Base-by-base conservation (phyloP, 2,329 filamentous ascomycete species). In the Diplodia sapinea region DNA sequence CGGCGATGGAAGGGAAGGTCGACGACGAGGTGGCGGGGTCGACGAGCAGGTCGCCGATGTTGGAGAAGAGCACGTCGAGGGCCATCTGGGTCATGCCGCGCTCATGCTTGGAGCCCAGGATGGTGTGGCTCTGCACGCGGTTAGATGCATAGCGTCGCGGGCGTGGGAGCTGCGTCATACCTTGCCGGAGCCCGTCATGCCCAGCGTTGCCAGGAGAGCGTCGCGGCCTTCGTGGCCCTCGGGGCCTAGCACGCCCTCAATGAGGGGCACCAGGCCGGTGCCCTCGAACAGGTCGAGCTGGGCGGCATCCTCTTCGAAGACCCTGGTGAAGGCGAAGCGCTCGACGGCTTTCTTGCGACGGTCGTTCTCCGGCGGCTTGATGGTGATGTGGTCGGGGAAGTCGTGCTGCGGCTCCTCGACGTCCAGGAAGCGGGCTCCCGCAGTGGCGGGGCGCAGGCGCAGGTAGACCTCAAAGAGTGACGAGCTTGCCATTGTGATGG, bases 101-200 rank as follows among this genome's bases (percentile, higher is more conserved):
- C 79, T 97, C 92, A 26, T 86, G 88, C 72, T 89, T 90, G 13
- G 92, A 96, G 66, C 95, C 95, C 17, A 99, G 86, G 69, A 98
- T 97, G 0, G 95, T 99, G 78, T 99, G 94, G 70, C 92, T 96
- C 94, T 97, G 75, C 49, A 29, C 23, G 26, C 69, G 50, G 12
- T 31, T n/a, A 66, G 47, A 31, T 33, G n/a, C 33, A 55, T 8
- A 8, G 11, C 43, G 5, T 26, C 4, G 23, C 4, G 6, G 17
- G 4, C 9, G 26, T 17, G 9, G 8, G 13, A n/a, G 7, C 11
- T n/a, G 66, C 62, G 67, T n/a, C 64, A 55, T 75, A 96, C 94
- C 89, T 99, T 99, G 78, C 95, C 95, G 61, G 94, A 97, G 13
- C 95, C 95, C 8, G 94, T 97, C 52, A 97, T 93, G 17, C 95